A percentile compares a stretch with the other conserved stretches of the same genome.
Evolutionary conservation across 805 yeast species (phyloP).

Genomic region (Metschnikowia amazonensis): DNA sequence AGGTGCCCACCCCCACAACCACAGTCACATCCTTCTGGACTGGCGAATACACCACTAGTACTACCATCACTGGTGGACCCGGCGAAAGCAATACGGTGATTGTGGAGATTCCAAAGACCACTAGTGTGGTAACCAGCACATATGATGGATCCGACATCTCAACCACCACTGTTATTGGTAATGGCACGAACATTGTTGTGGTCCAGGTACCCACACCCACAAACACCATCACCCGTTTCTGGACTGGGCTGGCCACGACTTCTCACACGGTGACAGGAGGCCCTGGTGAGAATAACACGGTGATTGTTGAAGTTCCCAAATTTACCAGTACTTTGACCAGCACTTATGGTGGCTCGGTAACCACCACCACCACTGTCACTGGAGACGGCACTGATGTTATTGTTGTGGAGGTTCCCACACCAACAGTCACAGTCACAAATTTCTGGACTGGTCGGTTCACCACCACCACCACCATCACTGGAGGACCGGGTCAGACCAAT

Average conservation of each 20-base stretch:
- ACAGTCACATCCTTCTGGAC: constrained; percentile 12
- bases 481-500: constrained; percentile 5
- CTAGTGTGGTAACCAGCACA: too few species aligned
- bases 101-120: too few species aligned
- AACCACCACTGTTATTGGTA: constrained; percentile 1
- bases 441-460: constrained; percentile 8
- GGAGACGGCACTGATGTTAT: background rate
- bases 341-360: too few species aligned
- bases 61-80: constrained; percentile 5
- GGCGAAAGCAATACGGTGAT: constrained; percentile 8
- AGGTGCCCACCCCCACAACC: constrained; percentile 1
- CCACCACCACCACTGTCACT: background rate
- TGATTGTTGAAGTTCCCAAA: too few species aligned
- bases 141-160: too few species aligned
- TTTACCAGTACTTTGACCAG: too few species aligned
- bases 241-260: background rate
- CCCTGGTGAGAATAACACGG: too few species aligned
- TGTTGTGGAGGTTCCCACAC: constrained; percentile 2
- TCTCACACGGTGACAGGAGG: too few species aligned
- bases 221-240: constrained; percentile 2
- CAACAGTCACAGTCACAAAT: constrained; percentile 10
- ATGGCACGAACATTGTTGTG: constrained; percentile 10
- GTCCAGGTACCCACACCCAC: constrained; percentile 8
- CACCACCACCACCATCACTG: constrained; percentile 6
- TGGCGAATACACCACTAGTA: constrained; percentile 3